A percentile compares a stretch with the other conserved stretches of the same genome.
Evolutionary conservation across 140 eudicot genomes (phyloP).

Genomic region (Flaveria floridana): DNA sequence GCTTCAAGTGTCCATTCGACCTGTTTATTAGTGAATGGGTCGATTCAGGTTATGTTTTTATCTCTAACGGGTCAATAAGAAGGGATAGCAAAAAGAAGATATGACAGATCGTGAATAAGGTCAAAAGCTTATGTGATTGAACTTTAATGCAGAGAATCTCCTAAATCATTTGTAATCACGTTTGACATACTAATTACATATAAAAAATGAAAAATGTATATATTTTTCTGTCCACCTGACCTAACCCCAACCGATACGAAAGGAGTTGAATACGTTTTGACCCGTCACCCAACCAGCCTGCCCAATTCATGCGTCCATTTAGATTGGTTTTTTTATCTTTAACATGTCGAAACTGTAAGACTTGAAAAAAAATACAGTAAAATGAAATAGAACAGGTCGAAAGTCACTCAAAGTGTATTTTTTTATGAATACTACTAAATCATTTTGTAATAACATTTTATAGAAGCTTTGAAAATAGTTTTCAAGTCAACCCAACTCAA

Average conservation of each 20-base stretch:
- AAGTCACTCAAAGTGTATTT: too few species aligned
- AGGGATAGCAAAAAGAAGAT: neutral
- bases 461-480: neutral
- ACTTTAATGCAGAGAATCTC: neutral
- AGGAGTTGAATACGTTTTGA: too few species aligned
- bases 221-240: neutral
- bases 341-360: neutral
- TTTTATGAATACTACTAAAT: neutral
- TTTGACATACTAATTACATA: neutral
- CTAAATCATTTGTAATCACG: neutral
- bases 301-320: neutral
- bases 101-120: neutral
- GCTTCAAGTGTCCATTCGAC: slow-evolving; percentile 1
- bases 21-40: neutral
- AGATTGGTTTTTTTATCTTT: neutral
- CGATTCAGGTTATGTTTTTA: neutral
- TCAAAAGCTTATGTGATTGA: neutral
- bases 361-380: too few species aligned
- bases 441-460: neutral
- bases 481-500: neutral
- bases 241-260: too few species aligned
- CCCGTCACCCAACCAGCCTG: neutral
- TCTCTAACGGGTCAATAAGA: neutral
- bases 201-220: neutral
- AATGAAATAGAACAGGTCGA: too few species aligned